A percentile compares a stretch with the other conserved stretches of the same genome.
These are phyloP conservation scores for Coniella vitis DNA, from an alignment of 2,329 filamentous ascomycete genomes.

Conservation along the genomic window DNA sequence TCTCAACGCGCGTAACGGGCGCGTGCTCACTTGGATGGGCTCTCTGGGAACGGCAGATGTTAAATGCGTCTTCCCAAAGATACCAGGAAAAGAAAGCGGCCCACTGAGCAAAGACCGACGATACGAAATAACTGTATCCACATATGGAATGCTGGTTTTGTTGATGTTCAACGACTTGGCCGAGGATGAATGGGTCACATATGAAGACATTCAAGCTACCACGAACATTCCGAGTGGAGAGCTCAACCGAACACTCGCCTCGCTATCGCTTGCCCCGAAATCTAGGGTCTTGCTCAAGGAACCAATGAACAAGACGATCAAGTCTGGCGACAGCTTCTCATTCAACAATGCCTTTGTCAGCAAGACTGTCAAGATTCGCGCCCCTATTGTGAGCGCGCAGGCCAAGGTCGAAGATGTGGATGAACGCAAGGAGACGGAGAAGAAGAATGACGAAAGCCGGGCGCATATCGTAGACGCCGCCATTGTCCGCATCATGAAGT, in stretches of 20 bases:
- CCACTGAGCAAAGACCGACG: conserved; percentile 57
- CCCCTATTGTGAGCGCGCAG: conserved; percentile 71
- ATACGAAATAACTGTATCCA: conserved; percentile 88
- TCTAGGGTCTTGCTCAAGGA: conserved; percentile 75
- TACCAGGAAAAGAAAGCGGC: conserved; percentile 62
- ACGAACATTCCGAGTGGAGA: conserved; percentile 74
- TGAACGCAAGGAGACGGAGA: conserved; percentile 64
- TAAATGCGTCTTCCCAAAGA: conserved; percentile 67
- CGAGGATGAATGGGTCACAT: conserved; percentile 43
- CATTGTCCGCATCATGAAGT: conserved; percentile 82
- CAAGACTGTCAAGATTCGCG: conserved; percentile 81
- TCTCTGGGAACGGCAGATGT: conserved; percentile 76
- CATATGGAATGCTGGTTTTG: conserved; percentile 85
- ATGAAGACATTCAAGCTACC: conserved; percentile 74
- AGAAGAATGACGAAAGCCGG: conserved; percentile 67
- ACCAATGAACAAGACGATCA: conserved; percentile 71
- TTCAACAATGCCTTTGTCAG: conserved; percentile 80
- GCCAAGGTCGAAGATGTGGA: conserved; percentile 77
- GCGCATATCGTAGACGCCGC: conserved; percentile 68
- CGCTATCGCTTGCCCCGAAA: conserved; percentile 76
- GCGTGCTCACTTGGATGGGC: conserved; percentile 77
- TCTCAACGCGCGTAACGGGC: conserved; percentile 75
- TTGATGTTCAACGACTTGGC: conserved; percentile 78
- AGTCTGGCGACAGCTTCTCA: conserved; percentile 67
- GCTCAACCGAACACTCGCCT: conserved; percentile 70